A percentile compares a stretch with the other conserved stretches of the same genome.
phyloP scores from a whole-genome alignment of 352 stramenopile species.

The Elongisporangium senticosum region DNA sequence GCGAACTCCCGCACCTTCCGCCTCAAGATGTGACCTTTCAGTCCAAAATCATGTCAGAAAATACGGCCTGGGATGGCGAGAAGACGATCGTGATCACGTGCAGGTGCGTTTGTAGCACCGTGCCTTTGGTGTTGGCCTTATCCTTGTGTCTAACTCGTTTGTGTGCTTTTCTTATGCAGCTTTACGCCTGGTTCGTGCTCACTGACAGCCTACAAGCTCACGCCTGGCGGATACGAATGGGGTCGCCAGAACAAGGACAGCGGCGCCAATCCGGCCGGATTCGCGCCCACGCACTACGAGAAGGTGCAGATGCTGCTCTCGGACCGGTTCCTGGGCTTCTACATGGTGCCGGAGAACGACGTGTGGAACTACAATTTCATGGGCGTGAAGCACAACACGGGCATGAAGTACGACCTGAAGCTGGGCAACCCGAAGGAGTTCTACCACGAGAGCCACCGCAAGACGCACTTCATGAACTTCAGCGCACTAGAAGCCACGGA shows the following conservation, averaged over 20 bases:
- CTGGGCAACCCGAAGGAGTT: constrained; percentile 98
- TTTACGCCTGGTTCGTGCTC: constrained; percentile 99
- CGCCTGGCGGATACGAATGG: constrained; percentile 96
- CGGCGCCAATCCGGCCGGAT: constrained; percentile 92
- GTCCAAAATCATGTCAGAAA: constrained; percentile 96
- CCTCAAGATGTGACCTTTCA: constrained; percentile 96
- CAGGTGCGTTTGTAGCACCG: constrained; percentile 19
- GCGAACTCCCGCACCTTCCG: constrained; percentile 95
- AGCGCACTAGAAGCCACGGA: constrained; percentile 95
- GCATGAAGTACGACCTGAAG: constrained; percentile 98
- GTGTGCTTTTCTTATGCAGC: constrained; percentile 50
- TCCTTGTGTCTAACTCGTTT: background rate
- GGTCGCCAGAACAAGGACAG: constrained; percentile 97
- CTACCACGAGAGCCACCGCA: constrained; percentile 98
- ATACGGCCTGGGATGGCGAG: constrained; percentile 95
- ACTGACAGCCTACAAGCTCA: constrained; percentile 99
- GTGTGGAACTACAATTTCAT: constrained; percentile 99
- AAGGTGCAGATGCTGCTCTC: constrained; percentile 99
- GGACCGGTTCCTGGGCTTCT: constrained; percentile 99
- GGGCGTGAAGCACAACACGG: constrained; percentile 96
- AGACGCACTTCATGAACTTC: constrained; percentile 99
- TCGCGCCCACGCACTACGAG: constrained; percentile 96
- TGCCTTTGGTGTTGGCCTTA: background rate
- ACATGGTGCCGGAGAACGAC: constrained; percentile 98
- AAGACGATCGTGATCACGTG: constrained; percentile 98